Conservation (phyloP, 179 eudicot genomes). For the Drosera spatulata region DNA sequence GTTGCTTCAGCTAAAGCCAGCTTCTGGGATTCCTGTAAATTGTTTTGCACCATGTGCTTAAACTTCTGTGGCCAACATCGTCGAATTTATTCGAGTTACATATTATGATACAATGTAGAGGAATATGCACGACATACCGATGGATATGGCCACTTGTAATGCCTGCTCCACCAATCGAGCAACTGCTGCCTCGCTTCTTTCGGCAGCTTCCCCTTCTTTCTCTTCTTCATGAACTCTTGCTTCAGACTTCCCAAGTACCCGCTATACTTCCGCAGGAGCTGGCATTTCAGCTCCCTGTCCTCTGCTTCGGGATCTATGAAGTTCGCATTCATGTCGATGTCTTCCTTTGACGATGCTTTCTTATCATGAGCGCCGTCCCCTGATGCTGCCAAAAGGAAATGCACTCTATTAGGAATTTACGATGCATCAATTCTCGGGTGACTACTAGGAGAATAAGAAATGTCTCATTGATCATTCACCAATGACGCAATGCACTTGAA, state of each 20-base stretch:
- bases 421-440: too few relatives aligned
- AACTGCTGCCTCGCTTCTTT: constrained; percentile 87
- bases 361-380: constrained; percentile 38
- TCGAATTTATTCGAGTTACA: too few relatives aligned
- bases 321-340: constrained; percentile 39
- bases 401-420: not conserved
- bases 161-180: constrained; percentile 95
- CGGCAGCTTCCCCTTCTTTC: constrained; percentile 95
- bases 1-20: constrained; percentile 29
- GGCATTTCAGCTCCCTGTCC: constrained; percentile 78
- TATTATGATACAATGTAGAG: too few relatives aligned
- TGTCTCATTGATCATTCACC: too few relatives aligned
- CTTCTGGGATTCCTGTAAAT: constrained; percentile 74
- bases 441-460: too few relatives aligned
- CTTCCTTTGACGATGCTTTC: constrained; percentile 66
- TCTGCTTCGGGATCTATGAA: constrained; percentile 74
- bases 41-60: too few relatives aligned
- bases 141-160: constrained; percentile 96
- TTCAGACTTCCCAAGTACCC: constrained; percentile 85
- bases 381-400: constrained; percentile 17
- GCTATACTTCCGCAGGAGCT: constrained; percentile 78
- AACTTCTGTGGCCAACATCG: too few relatives aligned
- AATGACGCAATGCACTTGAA: too few relatives aligned
- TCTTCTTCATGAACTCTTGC: constrained; percentile 95
- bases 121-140: constrained; percentile 37